These are phyloP conservation scores for Gentiana macrophylla DNA, from an alignment of 257 asterid species.

Conservation along the genomic window DNA sequence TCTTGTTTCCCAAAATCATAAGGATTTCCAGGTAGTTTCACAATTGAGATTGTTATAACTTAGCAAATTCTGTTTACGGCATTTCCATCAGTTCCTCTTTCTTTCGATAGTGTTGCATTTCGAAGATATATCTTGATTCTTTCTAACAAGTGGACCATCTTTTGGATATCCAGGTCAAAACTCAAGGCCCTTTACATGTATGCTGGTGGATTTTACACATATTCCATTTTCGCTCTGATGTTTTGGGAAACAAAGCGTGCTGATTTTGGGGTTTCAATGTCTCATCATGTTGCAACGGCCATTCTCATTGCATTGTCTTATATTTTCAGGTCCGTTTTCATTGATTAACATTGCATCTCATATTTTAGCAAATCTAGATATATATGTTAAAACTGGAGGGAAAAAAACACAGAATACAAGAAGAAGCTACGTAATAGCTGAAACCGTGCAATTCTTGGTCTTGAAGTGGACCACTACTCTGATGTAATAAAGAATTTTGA, in stretches of 20 bases:
- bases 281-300: constrained; percentile 77
- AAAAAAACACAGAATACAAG: not conserved
- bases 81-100: not conserved
- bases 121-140: too few species aligned
- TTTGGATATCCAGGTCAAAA: constrained; percentile 47
- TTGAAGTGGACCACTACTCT: not conserved
- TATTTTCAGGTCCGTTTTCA: constrained; percentile 39
- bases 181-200: constrained; percentile 83
- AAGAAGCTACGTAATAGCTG: not conserved
- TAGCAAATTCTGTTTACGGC: not conserved
- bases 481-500: not conserved
- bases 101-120: not conserved
- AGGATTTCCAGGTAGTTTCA: not conserved
- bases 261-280: constrained; percentile 92
- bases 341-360: not conserved
- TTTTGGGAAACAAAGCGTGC: constrained; percentile 96
- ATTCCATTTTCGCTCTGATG: constrained; percentile 82
- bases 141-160: constrained; percentile 1
- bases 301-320: constrained; percentile 67
- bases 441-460: not conserved
- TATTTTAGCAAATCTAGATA: too few species aligned
- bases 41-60: not conserved
- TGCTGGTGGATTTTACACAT: constrained; percentile 73
- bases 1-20: not conserved
- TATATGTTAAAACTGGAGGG: too few species aligned